These are phyloP conservation scores for Fraxinus excelsior DNA, from an alignment of 257 asterid species.

Conservation along the genomic window DNA sequence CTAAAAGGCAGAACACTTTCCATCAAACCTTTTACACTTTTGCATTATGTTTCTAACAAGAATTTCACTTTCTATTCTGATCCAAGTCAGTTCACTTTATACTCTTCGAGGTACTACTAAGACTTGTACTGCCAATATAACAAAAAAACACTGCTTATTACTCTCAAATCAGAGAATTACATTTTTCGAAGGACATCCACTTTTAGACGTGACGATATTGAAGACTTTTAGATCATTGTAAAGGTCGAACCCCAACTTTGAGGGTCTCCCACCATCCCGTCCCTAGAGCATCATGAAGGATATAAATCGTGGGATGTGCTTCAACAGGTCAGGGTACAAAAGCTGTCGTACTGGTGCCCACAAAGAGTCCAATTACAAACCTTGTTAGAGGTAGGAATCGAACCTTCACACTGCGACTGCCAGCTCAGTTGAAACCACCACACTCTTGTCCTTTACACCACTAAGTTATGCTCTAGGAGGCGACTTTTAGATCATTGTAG, in stretches of 20 bases:
- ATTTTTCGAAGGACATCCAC: not conserved
- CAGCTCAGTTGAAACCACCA: too few relatives aligned
- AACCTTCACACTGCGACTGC: too few relatives aligned
- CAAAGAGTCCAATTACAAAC: too few relatives aligned
- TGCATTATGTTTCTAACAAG: not conserved
- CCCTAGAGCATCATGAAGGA: too few relatives aligned
- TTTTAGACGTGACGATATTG: not conserved
- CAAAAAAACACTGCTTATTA: not conserved
- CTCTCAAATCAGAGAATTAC: not conserved
- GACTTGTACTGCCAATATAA: not conserved
- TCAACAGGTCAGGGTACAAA: too few relatives aligned
- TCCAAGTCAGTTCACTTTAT: not conserved
- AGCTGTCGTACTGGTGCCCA: too few relatives aligned
- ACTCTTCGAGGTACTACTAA: not conserved
- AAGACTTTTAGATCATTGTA: not conserved
- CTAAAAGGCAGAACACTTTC: slow-evolving; percentile 7
- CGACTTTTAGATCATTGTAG: not conserved
- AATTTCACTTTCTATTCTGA: not conserved
- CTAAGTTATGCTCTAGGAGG: too few relatives aligned
- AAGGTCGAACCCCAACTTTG: too few relatives aligned
- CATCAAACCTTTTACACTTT: not conserved
- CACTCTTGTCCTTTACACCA: too few relatives aligned
- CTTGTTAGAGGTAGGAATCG: too few relatives aligned
- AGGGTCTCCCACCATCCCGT: too few relatives aligned
- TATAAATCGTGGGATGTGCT: too few relatives aligned